These are phyloP conservation scores for Globisporangium uncinulatum DNA, from an alignment of 352 stramenopile genomes.

Conservation along the genomic window DNA sequence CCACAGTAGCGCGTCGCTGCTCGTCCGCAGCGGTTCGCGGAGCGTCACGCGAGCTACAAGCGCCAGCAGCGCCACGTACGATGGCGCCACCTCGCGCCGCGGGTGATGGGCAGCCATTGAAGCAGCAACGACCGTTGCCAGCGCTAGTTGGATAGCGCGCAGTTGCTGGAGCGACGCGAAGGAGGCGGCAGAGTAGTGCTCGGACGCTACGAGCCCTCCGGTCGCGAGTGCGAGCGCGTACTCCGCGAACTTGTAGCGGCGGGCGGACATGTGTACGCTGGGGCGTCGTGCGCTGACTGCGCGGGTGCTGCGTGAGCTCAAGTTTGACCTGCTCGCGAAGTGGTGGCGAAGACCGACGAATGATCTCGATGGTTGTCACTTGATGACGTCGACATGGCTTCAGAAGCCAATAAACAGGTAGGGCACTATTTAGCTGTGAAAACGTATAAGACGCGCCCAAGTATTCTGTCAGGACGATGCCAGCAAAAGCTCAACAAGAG, in stretches of 20 bases:
- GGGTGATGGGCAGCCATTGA: slow-evolving; percentile 28
- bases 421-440: too few species aligned
- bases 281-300: too few species aligned
- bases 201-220: slow-evolving; percentile 1
- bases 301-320: too few species aligned
- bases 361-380: too few species aligned
- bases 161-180: slow-evolving; percentile 12
- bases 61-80: slow-evolving; percentile 24
- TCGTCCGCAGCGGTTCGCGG: slow-evolving; percentile 4
- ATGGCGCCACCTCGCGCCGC: slow-evolving; percentile 22
- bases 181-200: slow-evolving; percentile 1
- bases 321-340: too few species aligned
- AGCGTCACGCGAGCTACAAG: slow-evolving; percentile 5
- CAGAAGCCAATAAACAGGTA: too few species aligned
- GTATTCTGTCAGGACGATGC: too few species aligned
- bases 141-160: not conserved
- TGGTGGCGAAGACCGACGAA: too few species aligned
- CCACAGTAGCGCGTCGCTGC: slow-evolving; percentile 5
- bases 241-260: slow-evolving; percentile 14
- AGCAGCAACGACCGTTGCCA: slow-evolving; percentile 6
- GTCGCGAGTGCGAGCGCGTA: slow-evolving; percentile 19
- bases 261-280: slow-evolving; percentile 4
- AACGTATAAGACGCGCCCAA: too few species aligned
- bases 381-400: too few species aligned
- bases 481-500: too few species aligned